Base-by-base conservation (phyloP, 2,329 filamentous ascomycete genomes). In the Periglandula ipomoeae region DNA sequence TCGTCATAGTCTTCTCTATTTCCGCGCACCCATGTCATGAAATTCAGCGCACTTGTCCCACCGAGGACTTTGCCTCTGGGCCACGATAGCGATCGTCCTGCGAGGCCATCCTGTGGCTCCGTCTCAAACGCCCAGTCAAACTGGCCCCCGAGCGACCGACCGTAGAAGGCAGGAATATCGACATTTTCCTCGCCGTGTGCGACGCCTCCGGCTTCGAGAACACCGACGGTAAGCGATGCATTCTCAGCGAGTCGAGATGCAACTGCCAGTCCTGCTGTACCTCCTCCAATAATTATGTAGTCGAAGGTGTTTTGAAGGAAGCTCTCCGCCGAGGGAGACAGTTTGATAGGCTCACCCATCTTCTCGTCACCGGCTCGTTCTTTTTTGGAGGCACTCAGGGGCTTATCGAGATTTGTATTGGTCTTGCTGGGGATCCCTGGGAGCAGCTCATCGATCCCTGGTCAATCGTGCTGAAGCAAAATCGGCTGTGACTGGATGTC, bases 41-140 rank as follows among this genome's bases (percentile, higher is more conserved):
- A 77, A 53, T 82, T 82, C 43, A 83, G 69, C 0, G 75, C 75
- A 15, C 72, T 77, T 6, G 81, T 80, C 6, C 83, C 84, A 17
- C 84, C 84, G 0, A 87, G 69, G 0, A 78, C 73, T 50, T 65
- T 72, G 6, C 72, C 72, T 13, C 70, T 59, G 0, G 68, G 65
- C 65, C 66, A 73, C 9, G 64, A 55, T 20, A 75, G 55, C 24
- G 45, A 59, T 41, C 73, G 66, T 1, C 71, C 66, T 2, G 54
- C 60, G 4, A 71, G 58, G 2, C 63, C 63, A 17, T 53, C 47
- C 53, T 73, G 70, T 5, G 67, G 61, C 2, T 56, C 54, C 4
- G 71, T 71, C 51, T 64, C 56, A 52, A 71, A 68, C 15, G 63
- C 51, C 70, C 71, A 74, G 54, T 74, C 70, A 32, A 64, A 58